Conservation (phyloP, 2,329 filamentous ascomycete genomes). For the Alternaria metachromatica region DNA sequence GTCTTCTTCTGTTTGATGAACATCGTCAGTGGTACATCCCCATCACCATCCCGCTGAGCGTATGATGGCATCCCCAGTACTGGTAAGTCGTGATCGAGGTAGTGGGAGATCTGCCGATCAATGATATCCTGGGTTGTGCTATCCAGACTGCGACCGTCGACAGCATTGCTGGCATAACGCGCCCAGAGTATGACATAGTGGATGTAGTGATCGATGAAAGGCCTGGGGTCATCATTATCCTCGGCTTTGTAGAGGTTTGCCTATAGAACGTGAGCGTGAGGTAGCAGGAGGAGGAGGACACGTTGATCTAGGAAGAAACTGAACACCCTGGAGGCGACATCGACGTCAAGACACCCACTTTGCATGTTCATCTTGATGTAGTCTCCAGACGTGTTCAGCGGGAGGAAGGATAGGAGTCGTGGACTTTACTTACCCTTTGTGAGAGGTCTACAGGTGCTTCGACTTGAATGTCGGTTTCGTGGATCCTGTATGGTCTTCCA, state of each 20-base stretch:
- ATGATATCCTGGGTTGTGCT: conserved; percentile 9
- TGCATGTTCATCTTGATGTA: not conserved
- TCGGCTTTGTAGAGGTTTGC: conserved; percentile 16
- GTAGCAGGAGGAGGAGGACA: not conserved
- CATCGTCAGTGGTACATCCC: not conserved
- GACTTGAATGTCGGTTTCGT: conserved; percentile 36
- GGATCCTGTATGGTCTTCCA: conserved; percentile 38
- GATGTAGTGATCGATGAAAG: conserved; percentile 28
- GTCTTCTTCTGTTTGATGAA: conserved; percentile 28
- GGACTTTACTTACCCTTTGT: conserved; percentile 23
- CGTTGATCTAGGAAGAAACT: not conserved
- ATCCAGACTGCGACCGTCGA: conserved; percentile 27
- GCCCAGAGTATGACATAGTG: conserved; percentile 34
- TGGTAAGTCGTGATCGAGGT: conserved; percentile 9
- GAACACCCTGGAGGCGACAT: not conserved
- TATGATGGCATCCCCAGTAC: conserved; percentile 2
- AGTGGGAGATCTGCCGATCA: conserved; percentile 16
- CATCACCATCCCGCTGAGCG: not conserved
- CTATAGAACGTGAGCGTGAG: not conserved
- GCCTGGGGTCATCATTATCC: conserved; percentile 13
- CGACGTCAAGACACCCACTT: not conserved
- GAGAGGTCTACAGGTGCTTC: conserved; percentile 26
- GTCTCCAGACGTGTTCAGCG: not conserved
- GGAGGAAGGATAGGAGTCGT: too few species aligned
- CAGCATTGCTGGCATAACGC: conserved; percentile 29